Evolutionary conservation across 495 filamentous ascomycete genomes (phyloP), one percentile per base, ranked within the genome.

Genomic region (Neurospora sp.): DNA sequence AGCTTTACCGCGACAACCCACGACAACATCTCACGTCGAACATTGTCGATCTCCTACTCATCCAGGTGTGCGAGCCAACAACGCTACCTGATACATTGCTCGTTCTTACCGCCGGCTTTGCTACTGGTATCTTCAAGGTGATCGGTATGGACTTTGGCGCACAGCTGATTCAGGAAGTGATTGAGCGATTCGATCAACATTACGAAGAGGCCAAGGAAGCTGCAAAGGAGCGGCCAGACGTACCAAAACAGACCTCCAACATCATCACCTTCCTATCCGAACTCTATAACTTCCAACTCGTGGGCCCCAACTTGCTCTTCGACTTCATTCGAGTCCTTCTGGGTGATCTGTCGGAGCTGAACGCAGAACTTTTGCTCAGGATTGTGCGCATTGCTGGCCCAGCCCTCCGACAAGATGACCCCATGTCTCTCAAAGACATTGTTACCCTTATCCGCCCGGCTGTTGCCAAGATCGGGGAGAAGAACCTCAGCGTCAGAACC

Each of bases 381-480:
- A 86, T 98, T 66, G 90, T 97, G 70, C 90, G 91, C 73, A 91
- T 90, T 69, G 92, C 89, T 70, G 94, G 94, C 16, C 88, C 89
- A 42, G 91, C 96, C 76, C 87, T 99, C 7, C 90, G 96, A 66
- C 91, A 93, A 73, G 96, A 98, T 74, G 95, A 99, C 77, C 93
- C 95, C 0, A 90, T 91, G 31, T 86, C 95, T n/a, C 81, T 98
- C 44, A 97, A 96, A 81, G 93, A 97, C 74, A 96, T 99, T 72
- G 92, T 97, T 11, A 77, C 91, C 23, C 86, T 92, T 71, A 89
- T 97, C 72, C 92, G 94, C 76, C 89, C 89, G 12, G 88, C 90
- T 10, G 87, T 93, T 14, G 82, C 88, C 8, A 89, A 88, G 70
- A 83, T 85, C 40, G 92, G 91, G 40, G 90, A 92, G 79, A 84